Base-by-base conservation (phyloP, 129 eudicot genomes). In the Saposhnikovia divaricata region DNA sequence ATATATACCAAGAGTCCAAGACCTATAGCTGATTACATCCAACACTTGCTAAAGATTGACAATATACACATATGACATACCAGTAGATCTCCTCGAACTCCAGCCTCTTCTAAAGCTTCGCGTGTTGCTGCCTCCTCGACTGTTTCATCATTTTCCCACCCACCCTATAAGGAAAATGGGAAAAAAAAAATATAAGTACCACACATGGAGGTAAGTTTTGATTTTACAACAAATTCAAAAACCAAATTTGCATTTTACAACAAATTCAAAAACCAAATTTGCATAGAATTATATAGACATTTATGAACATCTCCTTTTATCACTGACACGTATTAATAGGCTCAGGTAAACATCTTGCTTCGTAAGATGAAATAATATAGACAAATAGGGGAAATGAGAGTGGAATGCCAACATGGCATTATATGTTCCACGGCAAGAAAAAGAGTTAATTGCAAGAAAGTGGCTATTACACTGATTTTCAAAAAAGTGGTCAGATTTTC, bases 71-170 rank as follows among this genome's bases (percentile, higher is more conserved):
- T 31, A 31, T 31, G 34, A 31, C 34, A 31, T 77, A 94, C 98
- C 98, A 91, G 82, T 77, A 94, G 81, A 79, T 94, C 92, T n/a
- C 98, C 98, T 72, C 95, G 89, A 69, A 94, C 98, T 86, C 98
- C 98, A 86, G 98, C 98, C 87, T 94, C 98, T 91, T 94, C 98
- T 78, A 86, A 78, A 72, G 98, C 98, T 89, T 94, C 98, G 48
- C 98, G 91, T 31, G 77, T 83, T 46, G 98, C 98, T 76, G 97
- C 98, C 89, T 94, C 93, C 90, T 94, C 92, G 73, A 91, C 97
- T 44, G 97, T 91, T 82, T 94, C 98, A 85, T 91, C 98, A 63
- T 91, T 91, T 86, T 94, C 98, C 98, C 98, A 94, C 48, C 98
- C 98, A 77, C 98, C 98, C 98, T 94, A 76, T 25, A 43, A 46